Evolutionary conservation across 108 stramenopile genomes (phyloP), one percentile per base, ranked within the genome.

Genomic region (Bacterosira constricta): DNA sequence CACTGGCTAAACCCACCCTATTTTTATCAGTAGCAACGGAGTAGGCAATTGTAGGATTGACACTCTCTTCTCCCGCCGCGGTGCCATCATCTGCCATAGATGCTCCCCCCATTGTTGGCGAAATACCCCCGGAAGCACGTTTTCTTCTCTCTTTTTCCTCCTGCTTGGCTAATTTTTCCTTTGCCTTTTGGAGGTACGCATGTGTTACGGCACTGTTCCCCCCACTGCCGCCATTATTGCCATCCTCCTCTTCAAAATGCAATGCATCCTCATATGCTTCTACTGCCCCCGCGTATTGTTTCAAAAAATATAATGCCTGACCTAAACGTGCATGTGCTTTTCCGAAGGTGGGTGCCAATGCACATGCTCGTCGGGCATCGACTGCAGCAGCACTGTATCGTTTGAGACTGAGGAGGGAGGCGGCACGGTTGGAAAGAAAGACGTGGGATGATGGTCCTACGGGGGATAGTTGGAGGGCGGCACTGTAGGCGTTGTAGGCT

Each of bases 251-350:
- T 66, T 95, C 94, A 63, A 75, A 92, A 36, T 71, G 59, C 47
- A 95, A 72, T 21, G 94, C 94, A 71, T 93, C 89, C 69, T 93
- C 85, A 67, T 96, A 96, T 12, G 95, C 92, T n/a, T 86, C 82
- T 15, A 93, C 88, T 9, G 91, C 92, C 20, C 90, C 90, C 39
- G 70, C 74, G 58, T 92, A 96, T 42, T 93, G 85, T 45, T 92
- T 91, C 49, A 91, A 74, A 79, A 93, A 93, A 71, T 93, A 91
- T 56, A 93, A 61, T 7, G 90, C 85, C 72, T 92, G 90, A 17
- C 95, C 95, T 53, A 96, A 71, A 6, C 94, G 87, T 13, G 93
- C 90, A 71, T 96, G 94, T 3, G 96, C 98, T 83, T 99, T 97
- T 34, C 96, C 86, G 83, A 96, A 99, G 7, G 88, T 92, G 5